Base-by-base conservation (phyloP, 352 stramenopile species). In the Phytophthora parvispora region DNA sequence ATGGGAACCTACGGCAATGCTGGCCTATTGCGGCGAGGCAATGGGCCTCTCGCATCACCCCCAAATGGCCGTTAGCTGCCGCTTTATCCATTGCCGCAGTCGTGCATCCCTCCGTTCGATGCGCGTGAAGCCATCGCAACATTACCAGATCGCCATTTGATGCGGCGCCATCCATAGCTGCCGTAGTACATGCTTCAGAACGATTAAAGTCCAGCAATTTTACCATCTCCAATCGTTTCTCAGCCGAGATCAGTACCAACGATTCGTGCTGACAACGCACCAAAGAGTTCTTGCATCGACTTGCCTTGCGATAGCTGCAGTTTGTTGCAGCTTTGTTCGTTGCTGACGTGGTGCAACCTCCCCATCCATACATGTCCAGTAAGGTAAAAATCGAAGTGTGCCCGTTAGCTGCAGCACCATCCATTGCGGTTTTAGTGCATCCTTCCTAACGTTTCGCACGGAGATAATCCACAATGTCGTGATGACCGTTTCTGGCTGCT, bases 111-210 rank as follows among this genome's bases (percentile, higher is more conserved):
- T 22, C 16, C 25, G 3, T 27, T 8, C 27, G 38, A 32, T 52
- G 8, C 27, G 15, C 29, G 20, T 50, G 55, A 25, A 62, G 16
- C 55, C 55, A 62, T 28, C 18, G 55, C 15, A 62, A 20, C 18
- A 53, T 28, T 8, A 22, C 16, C 40, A 62, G 49, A 50, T 62
- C 20, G 6, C 55, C 55, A 4, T 43, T 45, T 24, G 55, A 45
- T 51, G 56, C 56, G 20, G 56, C 28, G 36, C 29, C 28, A 42
- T 63, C 56, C 43, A 63, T 63, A 15, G 56, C 56, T n/a, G 43
- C 56, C n/a, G 18, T 53, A 10, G 29, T 58, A 20, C 31, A 64
- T 6, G 43, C 43, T 55, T 64, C 56, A 16, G 42, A 36, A 20
- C 56, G 56, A 48, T 55, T 64, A 4, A 15, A 42, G 36, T 64